Evolutionary conservation across 306 rosid genomes (phyloP), one percentile per base, ranked within the genome.

Genomic region (Styphnolobium japonicum): DNA sequence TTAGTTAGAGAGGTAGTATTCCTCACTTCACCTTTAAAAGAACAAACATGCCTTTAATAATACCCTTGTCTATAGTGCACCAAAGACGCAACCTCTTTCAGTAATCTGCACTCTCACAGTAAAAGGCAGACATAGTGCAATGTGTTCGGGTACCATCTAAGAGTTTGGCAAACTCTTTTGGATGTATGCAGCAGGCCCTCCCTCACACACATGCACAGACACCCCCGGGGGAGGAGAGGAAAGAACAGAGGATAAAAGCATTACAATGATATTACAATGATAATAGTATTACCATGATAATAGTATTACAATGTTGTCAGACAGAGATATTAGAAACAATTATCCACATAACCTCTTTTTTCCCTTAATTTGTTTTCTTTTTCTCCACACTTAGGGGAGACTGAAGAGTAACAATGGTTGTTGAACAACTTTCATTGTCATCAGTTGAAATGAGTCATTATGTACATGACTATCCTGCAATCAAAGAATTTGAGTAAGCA

Each of bases 401-500:
- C 53, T 42, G 29, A 57, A 56, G 75, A 45, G 27, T 64, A 80
- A 65, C 66, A 80, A 72, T 71, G 53, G 27, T 72, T 45, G 34
- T 61, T 67, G 78, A 42, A 60, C 77, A 81, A 42, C 58, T 70
- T 64, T 43, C 6, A 67, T 68, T 71, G 56, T 77, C 74, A 63
- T 65, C 73, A 70, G 71, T 56, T 75, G 42, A 36, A 65, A 71
- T 61, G 58, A 73, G 57, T 72, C 40, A n/a, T 36, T 12, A 33
- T 72, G 77, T 29, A 72, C 88, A 85, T 31, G 49, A 67, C 67
- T 81, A 73, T 43, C 60, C 82, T 74, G 79, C 61, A 78, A 53
- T 53, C 71, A 82, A 78, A 82, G 88, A 82, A 85, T 78, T 63
- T 74, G 71, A 78, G 71, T 74, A 37, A 74, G 80, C 84, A 52